Evolutionary conservation across 2,329 filamentous ascomycete species (phyloP).

Genomic region (Colletotrichum eremochloae): DNA sequence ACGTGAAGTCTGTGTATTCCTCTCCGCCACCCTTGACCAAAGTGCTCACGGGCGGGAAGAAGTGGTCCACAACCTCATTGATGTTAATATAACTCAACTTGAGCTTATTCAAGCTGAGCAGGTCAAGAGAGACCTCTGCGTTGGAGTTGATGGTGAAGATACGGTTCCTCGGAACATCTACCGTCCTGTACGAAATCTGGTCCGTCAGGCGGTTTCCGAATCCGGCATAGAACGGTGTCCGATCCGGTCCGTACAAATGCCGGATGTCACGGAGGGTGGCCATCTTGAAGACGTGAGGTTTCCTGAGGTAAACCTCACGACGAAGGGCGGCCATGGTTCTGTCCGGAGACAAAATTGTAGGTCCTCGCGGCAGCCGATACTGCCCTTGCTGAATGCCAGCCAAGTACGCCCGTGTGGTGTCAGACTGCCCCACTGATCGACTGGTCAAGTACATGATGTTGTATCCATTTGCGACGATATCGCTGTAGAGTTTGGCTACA

Average conservation of each 20-base stretch:
- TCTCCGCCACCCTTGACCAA: constrained; percentile 91
- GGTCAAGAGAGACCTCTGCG: constrained; percentile 91
- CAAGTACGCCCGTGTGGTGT: constrained; percentile 89
- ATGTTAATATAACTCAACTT: constrained; percentile 98
- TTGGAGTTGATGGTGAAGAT: constrained; percentile 99
- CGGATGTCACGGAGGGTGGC: constrained; percentile 95
- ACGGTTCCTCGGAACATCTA: constrained; percentile 92
- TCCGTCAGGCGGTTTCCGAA: constrained; percentile 98
- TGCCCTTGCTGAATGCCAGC: constrained; percentile 90
- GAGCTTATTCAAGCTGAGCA: constrained; percentile 92
- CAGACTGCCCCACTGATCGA: constrained; percentile 92
- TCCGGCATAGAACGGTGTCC: constrained; percentile 93
- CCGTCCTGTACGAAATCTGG: constrained; percentile 93
- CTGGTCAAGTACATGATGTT: constrained; percentile 99
- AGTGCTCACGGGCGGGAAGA: constrained; percentile 92
- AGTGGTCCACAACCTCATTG: constrained; percentile 97
- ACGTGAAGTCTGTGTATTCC: constrained; percentile 96
- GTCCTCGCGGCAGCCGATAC: constrained; percentile 87
- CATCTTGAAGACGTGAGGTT: constrained; percentile 99
- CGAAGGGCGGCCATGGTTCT: constrained; percentile 93
- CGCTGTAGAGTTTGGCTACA: constrained; percentile 96
- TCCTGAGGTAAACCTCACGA: constrained; percentile 92
- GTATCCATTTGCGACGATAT: constrained; percentile 95
- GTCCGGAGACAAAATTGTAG: constrained; percentile 95
- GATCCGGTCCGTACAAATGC: constrained; percentile 82